Base-by-base conservation (phyloP, 495 filamentous ascomycete species). In the Xylaria intraflava region DNA sequence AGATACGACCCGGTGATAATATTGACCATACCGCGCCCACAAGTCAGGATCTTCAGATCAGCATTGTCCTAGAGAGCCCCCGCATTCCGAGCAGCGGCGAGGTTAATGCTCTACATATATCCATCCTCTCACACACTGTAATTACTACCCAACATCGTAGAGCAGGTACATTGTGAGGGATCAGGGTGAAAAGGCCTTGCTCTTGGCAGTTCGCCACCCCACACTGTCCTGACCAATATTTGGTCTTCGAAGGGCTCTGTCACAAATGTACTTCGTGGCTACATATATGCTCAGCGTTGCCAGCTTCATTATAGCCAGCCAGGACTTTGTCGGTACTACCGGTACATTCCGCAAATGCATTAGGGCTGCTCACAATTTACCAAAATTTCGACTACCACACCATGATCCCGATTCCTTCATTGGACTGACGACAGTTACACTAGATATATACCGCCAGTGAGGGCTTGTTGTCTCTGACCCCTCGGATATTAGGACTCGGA, bases 121-220 rank as follows among this genome's bases (percentile, higher is more conserved):
- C n/a, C n/a, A n/a, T n/a, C n/a, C n/a, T n/a, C n/a, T n/a, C n/a
- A n/a, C n/a, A n/a, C n/a, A n/a, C n/a, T n/a, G n/a, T n/a, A n/a
- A n/a, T n/a, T n/a, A n/a, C n/a, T n/a, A n/a, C n/a, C n/a, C n/a
- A n/a, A n/a, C n/a, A n/a, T n/a, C n/a, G 12, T n/a, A 10, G 7
- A 35, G 5, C 11, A 35, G 7, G 31, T 35, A 35, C 2, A 12
- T 35, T 40, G 22, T 54, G 44, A 41, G 33, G 52, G 45, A 49
- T 55, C 45, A 36, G 22, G 31, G 36, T 4, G 35, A 4, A 38
- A 2, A 3, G 14, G 4, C n/a, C 20, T 38, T 47, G 19, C 24
- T 45, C 52, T 55, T 55, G 52, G 52, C 52, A 55, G 36, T 9
- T 43, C 17, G 20, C 33, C 44, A 4, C 49, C 50, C 52, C 52